Conservation (phyloP, 257 asterid genomes). For the Nicotiana tomentosiformis region DNA sequence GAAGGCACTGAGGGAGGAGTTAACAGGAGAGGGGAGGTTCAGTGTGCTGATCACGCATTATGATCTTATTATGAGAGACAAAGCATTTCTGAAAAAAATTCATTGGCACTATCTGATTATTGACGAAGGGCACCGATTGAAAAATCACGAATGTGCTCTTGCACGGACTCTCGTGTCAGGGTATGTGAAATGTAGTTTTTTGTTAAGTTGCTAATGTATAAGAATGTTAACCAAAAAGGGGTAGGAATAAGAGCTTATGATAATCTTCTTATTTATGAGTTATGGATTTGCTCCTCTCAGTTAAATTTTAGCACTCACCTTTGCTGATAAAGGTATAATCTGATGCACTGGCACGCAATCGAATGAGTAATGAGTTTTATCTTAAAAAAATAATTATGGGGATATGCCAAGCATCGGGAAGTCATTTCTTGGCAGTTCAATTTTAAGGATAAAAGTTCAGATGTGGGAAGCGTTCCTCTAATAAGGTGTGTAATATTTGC, state of each 20-base stretch:
- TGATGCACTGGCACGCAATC: not conserved
- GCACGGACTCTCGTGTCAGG: slow-evolving; percentile 85
- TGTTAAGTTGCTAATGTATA: not conserved
- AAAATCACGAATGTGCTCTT: slow-evolving; percentile 91
- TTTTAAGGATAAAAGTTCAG: not conserved
- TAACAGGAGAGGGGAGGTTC: slow-evolving; percentile 88
- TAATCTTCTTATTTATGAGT: not conserved
- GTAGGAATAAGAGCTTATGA: not conserved
- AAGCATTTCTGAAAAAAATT: slow-evolving; percentile 79
- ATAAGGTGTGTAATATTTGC: slow-evolving; percentile 33
- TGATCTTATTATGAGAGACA: slow-evolving; percentile 94
- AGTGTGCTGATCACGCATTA: slow-evolving; percentile 92
- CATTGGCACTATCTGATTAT: slow-evolving; percentile 91
- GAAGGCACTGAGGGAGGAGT: slow-evolving; percentile 86
- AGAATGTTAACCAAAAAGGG: not conserved
- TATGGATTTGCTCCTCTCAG: not conserved
- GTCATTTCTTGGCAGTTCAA: not conserved
- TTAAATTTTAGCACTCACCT: not conserved
- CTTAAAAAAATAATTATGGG: not conserved
- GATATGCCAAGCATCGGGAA: not conserved
- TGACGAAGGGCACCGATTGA: slow-evolving; percentile 97
- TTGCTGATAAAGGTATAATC: not conserved
- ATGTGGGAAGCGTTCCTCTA: slow-evolving; percentile 3
- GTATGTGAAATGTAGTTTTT: slow-evolving; percentile 32
- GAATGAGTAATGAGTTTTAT: not conserved